Percentiles rank a stretch among this genome's conserved stretches.
Evolutionary conservation across 2,329 filamentous ascomycete genomes (phyloP).

Genomic region (Penicillium sumatraense): DNA sequence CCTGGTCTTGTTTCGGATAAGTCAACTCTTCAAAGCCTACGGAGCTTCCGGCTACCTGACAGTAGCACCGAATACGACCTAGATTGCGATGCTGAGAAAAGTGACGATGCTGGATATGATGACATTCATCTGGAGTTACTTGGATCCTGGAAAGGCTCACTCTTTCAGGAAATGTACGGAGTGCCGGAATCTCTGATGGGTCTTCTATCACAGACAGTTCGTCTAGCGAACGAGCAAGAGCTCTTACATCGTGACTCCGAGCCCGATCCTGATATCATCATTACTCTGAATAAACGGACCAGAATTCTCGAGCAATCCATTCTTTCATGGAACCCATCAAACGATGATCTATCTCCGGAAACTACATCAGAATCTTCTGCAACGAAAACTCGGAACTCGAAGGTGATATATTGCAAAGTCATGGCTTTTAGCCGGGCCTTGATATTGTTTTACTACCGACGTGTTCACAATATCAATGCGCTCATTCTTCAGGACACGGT

Average conservation of each 20-base stretch:
- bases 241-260: constrained; percentile 6
- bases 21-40: background rate
- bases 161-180: constrained; percentile 34
- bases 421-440: constrained; percentile 35
- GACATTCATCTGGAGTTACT: background rate
- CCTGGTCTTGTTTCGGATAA: background rate
- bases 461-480: constrained; percentile 39
- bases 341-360: background rate
- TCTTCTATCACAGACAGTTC: constrained; percentile 43
- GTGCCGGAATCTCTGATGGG: constrained; percentile 44
- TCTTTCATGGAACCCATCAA: background rate
- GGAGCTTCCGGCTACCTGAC: background rate
- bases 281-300: background rate
- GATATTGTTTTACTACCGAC: constrained; percentile 44
- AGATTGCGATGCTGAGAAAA: background rate
- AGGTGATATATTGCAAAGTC: background rate
- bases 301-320: background rate
- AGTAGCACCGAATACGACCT: background rate
- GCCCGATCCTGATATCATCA: constrained; percentile 3
- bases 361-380: background rate
- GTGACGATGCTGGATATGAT: background rate
- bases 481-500: constrained; percentile 40
- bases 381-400: background rate
- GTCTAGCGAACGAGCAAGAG: constrained; percentile 36
- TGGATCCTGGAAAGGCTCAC: background rate